Evolutionary conservation across 169 alveolate species (phyloP), one percentile per base, ranked within the genome.

Genomic region (Fabrea salina): DNA sequence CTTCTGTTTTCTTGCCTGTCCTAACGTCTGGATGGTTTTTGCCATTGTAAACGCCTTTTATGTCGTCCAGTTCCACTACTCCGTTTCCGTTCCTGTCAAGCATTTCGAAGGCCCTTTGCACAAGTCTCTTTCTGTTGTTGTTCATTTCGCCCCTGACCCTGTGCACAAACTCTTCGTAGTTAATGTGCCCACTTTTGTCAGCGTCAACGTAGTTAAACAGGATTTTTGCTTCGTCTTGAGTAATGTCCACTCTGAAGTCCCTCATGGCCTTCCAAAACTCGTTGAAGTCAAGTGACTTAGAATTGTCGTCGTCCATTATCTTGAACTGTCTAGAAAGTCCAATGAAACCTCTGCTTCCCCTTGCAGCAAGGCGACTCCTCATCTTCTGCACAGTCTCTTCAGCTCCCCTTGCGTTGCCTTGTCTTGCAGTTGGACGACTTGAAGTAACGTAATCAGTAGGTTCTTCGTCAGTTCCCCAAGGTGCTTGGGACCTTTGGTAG

Each of bases 261-360:
- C 75, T 80, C 0, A 82, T 37, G 16, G 85, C 85, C 81, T 82
- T 83, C 67, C 67, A 66, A 64, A 85, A 83, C 64, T 90, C 87
- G 37, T 70, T 30, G 54, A 74, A 85, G 82, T 72, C 86, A 33
- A 86, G 47, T 58, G 64, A 70, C 74, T 86, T 87, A 57, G 71
- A 72, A 54, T 82, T 54, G 79, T 84, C 86, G 35, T 82, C 87
- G 53, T 84, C 93, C 11, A 80, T 80, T n/a, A 85, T 77, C 44
- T 79, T 82, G 40, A 86, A 83, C 67, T 82, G 64, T 44, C 80
- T 82, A n/a, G 66, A 64, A 49, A 86, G 41, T 2, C 87, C 86
- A 32, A 89, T 72, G 44, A 89, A 72, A 19, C 94, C 94, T 86
- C 90, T 83, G 5, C 86, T 90, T 11, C 94, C 94, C 72, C 91